Evolutionary conservation across 2,329 filamentous ascomycete genomes (phyloP).

Genomic region (Chaetomium olivaceum): DNA sequence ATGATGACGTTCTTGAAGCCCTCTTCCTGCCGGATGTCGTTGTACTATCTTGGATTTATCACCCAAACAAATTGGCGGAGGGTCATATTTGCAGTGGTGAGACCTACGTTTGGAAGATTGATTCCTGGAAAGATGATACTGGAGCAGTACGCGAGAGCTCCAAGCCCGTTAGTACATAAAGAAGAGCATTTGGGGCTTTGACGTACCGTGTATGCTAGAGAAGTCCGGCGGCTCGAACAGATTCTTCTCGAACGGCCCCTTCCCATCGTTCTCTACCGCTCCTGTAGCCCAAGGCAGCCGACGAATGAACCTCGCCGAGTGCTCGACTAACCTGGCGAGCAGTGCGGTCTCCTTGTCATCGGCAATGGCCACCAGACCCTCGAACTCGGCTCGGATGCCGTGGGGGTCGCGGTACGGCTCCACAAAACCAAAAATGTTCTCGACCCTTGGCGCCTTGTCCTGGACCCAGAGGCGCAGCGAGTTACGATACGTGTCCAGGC

Average conservation of each 20-base stretch:
- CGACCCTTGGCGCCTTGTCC: slow-evolving; percentile 57
- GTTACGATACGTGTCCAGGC: slow-evolving; percentile 55
- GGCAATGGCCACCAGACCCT: slow-evolving; percentile 61
- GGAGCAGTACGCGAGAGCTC: slow-evolving; percentile 47
- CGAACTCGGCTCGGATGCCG: slow-evolving; percentile 60
- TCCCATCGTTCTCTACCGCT: slow-evolving; percentile 40
- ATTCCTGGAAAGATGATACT: slow-evolving; percentile 47
- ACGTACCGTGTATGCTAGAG: slow-evolving; percentile 67
- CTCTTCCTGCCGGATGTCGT: slow-evolving; percentile 57
- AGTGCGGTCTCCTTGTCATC: slow-evolving; percentile 63
- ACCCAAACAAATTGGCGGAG: no score
- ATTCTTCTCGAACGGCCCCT: slow-evolving; percentile 67
- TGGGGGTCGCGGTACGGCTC: slow-evolving; percentile 64
- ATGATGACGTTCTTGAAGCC: slow-evolving; percentile 68
- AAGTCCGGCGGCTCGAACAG: slow-evolving; percentile 73
- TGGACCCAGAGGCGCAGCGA: slow-evolving; percentile 59
- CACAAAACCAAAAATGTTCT: slow-evolving; percentile 62
- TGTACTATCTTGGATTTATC: slow-evolving; percentile 41
- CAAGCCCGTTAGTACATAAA: slow-evolving; percentile 32
- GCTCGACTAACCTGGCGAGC: slow-evolving; percentile 64
- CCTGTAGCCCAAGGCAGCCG: slow-evolving; percentile 64
- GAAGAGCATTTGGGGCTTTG: no score
- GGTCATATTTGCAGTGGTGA: no score
- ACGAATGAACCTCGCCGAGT: slow-evolving; percentile 65
- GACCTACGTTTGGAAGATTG: slow-evolving; percentile 41